Base-by-base conservation (phyloP, 2,329 filamentous ascomycete genomes). In the Aspergillus thermomutatus region DNA sequence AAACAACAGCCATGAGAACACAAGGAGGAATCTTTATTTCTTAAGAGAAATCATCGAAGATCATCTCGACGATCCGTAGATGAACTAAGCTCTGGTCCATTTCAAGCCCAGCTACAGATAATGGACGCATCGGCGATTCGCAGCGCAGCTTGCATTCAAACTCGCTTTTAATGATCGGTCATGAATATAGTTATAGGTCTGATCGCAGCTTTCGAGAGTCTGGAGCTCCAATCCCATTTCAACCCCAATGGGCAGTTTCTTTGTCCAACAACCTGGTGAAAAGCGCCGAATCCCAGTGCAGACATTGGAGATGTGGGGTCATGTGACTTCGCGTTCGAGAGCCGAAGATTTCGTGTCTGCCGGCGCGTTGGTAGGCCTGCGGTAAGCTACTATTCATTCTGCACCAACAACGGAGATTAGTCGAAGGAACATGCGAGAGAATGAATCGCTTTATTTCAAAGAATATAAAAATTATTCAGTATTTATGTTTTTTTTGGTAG, bases 321-420 rank as follows among this genome's bases (percentile, higher is more conserved):
- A 73, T 70, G 70, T 73, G 71, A 21, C 11, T 28, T 63, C 68
- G 71, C 61, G 71, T 71, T 66, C 59, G 50, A 58, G 53, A 54
- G 58, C 52, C 14, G 49, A 43, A 28, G 47, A 51, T 50, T 52
- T 56, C 67, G 68, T 65, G 67, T 66, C 48, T 17, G 23, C 34
- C 45, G 47, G 53, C 65, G 65, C 61, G 64, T 62, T 31, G 11
- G 11, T 21, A 43, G 53, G 26, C 17, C 25, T 11, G 49, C 21
- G 3, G 23, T 46, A 48, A 19, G 28, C 27, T 25, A 37, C 10
- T 19, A 27, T 45, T 25, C 46, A 40, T 25, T 23, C 50, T 27
- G 49, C 56, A 53, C 49, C 50, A 4, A 45, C 28, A 14, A 34
- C 2, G 8, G 3, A 25, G 47, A 7, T 48, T 21, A 28, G 6